Conservation (phyloP, 2,329 filamentous ascomycete genomes). For the Orbilia quercus region DNA sequence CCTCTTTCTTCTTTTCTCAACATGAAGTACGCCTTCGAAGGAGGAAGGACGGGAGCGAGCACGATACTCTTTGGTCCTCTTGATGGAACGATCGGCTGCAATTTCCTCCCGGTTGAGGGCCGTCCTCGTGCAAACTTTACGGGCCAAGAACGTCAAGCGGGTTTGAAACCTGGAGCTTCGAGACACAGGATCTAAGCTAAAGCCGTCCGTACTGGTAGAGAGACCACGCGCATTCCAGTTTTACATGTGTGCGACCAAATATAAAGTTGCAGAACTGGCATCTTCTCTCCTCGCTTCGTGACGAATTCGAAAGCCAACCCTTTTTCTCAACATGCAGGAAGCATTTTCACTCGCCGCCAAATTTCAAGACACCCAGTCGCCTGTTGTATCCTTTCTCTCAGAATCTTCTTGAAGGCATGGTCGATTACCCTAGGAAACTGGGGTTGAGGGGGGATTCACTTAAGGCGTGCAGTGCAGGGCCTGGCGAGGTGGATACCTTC, state of each 20-base stretch:
- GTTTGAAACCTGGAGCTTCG: constrained; percentile 2
- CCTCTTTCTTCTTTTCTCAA: neutral
- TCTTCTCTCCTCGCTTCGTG: constrained; percentile 3
- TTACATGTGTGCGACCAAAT: constrained; percentile 24
- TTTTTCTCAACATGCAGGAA: neutral
- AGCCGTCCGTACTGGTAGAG: neutral
- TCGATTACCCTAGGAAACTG: neutral
- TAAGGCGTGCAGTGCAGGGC: neutral
- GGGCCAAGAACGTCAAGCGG: neutral
- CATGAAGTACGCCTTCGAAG: neutral
- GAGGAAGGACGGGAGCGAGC: neutral
- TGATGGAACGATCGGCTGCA: constrained; percentile 7
- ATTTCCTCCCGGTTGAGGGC: constrained; percentile 1
- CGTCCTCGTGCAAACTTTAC: constrained; percentile 4
- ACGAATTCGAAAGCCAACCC: constrained; percentile 1
- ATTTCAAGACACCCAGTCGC: neutral
- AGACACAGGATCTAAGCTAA: neutral
- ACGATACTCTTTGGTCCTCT: too few relatives aligned
- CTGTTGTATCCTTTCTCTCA: neutral
- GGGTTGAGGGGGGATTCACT: neutral
- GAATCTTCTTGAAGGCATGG: neutral
- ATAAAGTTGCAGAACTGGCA: constrained; percentile 35
- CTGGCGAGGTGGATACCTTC: neutral
- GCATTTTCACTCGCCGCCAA: neutral
- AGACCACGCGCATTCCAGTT: constrained; percentile 3